phyloP scores from a whole-genome alignment of 2,329 filamentous ascomycete species.

The Calonectria pteridis region DNA sequence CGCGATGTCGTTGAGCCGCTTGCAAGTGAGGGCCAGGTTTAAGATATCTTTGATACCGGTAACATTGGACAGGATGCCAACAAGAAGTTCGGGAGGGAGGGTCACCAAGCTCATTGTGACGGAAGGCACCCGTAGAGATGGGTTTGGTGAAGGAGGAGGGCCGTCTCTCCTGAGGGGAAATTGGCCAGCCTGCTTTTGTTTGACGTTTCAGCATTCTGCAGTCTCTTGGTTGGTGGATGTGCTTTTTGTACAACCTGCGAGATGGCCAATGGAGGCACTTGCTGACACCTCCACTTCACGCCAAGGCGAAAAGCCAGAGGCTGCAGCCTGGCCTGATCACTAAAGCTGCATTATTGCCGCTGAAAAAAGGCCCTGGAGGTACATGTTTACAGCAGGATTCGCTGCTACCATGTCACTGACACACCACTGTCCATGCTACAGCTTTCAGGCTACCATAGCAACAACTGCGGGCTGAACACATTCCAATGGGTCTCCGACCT shows the following conservation, averaged over 20 bases:
- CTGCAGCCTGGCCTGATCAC: neutral
- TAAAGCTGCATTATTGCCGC: neutral
- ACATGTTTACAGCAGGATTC: neutral
- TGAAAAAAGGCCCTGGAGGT: neutral
- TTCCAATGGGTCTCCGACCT: no score
- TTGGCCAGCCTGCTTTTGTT: neutral
- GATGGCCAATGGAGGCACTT: neutral
- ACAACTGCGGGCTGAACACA: no score
- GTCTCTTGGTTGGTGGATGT: neutral
- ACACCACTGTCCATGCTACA: no score
- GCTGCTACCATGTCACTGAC: no score
- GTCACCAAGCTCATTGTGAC: neutral
- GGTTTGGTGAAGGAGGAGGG: neutral
- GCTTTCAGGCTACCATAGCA: no score
- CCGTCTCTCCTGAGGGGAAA: neutral
- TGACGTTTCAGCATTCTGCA: neutral
- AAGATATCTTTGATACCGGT: neutral
- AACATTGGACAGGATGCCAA: neutral
- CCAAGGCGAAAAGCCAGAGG: neutral
- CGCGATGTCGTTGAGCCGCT: neutral
- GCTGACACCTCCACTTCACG: neutral
- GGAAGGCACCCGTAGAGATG: neutral
- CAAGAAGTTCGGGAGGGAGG: neutral
- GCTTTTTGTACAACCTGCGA: neutral
- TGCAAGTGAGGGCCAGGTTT: neutral